Base-by-base conservation (phyloP, 306 rosid species). In the Quercus cerris region DNA sequence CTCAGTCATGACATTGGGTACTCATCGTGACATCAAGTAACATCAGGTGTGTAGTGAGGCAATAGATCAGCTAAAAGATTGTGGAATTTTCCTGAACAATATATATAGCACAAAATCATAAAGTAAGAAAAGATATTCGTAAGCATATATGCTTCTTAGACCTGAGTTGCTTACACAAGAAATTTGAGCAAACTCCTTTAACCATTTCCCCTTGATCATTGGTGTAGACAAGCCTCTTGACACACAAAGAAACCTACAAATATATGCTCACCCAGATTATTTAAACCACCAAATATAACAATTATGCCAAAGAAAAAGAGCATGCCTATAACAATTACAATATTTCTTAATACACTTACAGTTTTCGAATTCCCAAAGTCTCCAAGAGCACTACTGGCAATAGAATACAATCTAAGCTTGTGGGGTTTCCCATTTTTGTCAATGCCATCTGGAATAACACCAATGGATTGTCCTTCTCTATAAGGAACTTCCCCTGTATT, bases 401-500 rank as follows among this genome's bases (percentile, higher is more conserved):
- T 93, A 13, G 98, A 93, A 84, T 93, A 93, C 51, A 93, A 71
- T 79, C 98, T 88, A 54, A 93, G 90, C 83, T 93, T 91, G 90
- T 93, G 92, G 81, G 98, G 98, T 87, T 93, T 93, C 68, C 98
- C 98, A 81, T 93, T 91, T 84, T 91, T 93, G 92, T 93, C 98
- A 66, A 86, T 8, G 30, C 98, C 98, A 68, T 93, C 98, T 1
- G 98, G 51, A 73, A 93, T 93, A 5, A 93, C 89, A 35, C 99
- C 99, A 80, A 96, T 75, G 55, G 99, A 96, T 78, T 96, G 99
- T 67, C 99, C 99, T 78, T 96, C 99, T 87, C 93, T 91, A 87
- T 96, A 96, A 25, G 99, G 98, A 55, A 96, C 77, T 85, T 93
- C 98, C 52, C 99, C 99, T 96, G 78, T 80, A 54, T 56, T 27